These are phyloP conservation scores for Kurtzmaniella natalensis DNA, from an alignment of 1,139 yeast species.

Conservation along the genomic window DNA sequence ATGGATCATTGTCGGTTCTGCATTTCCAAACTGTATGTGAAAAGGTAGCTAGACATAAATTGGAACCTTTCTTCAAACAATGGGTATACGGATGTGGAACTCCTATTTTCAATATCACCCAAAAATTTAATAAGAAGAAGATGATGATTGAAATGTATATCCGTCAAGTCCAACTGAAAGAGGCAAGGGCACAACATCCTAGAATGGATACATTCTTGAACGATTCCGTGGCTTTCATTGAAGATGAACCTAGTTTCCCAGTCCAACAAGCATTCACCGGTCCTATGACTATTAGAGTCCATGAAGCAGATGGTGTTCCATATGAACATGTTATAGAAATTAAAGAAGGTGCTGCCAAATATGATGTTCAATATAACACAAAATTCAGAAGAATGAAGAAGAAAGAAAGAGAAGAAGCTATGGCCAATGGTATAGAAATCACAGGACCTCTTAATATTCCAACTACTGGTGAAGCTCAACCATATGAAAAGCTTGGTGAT, in stretches of 20 bases:
- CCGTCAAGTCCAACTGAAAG: slow-evolving; percentile 79
- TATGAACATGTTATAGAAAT: slow-evolving; percentile 95
- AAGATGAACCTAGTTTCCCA: slow-evolving; percentile 34
- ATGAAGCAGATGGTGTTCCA: slow-evolving; percentile 99
- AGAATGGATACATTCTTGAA: slow-evolving; percentile 37
- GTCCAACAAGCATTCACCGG: slow-evolving; percentile 67
- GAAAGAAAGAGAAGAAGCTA: slow-evolving; percentile 24
- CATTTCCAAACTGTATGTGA: slow-evolving; percentile 94
- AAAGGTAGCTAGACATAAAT: slow-evolving; percentile 81
- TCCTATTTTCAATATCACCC: slow-evolving; percentile 84
- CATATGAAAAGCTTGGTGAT: slow-evolving; percentile 72
- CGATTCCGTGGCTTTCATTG: slow-evolving; percentile 40
- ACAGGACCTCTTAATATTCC: slow-evolving; percentile 25
- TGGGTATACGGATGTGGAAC: slow-evolving; percentile 93
- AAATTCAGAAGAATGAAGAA: slow-evolving; percentile 73
- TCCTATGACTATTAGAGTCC: slow-evolving; percentile 94
- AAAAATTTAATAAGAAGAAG: slow-evolving; percentile 87
- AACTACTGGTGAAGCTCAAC: slow-evolving; percentile 1
- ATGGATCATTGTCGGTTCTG: slow-evolving; percentile 72
- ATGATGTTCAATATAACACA: slow-evolving; percentile 93
- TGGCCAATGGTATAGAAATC: slow-evolving; percentile 16
- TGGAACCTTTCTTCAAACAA: slow-evolving; percentile 82
- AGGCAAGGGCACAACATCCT: slow-evolving; percentile 36
- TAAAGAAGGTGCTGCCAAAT: slow-evolving; percentile 76
- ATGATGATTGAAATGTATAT: slow-evolving; percentile 94